phyloP scores from a whole-genome alignment of 2,329 filamentous ascomycete species.

The Aspergillus sp. region DNA sequence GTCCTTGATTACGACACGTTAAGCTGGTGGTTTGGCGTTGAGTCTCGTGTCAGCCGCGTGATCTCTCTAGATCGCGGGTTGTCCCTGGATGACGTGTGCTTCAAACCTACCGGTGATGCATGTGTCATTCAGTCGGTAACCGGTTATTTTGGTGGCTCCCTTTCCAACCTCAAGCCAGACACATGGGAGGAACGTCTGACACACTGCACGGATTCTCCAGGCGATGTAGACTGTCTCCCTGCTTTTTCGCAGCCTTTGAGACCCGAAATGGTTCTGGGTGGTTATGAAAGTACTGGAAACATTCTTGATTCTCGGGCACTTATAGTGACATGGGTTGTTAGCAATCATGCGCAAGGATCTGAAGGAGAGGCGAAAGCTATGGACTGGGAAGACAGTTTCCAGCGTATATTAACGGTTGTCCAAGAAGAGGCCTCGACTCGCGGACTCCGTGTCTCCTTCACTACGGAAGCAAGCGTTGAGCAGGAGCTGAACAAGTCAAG shows the following conservation, averaged over 20 bases:
- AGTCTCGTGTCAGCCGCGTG: slow-evolving; percentile 71
- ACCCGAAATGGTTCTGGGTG: slow-evolving; percentile 81
- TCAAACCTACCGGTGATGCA: slow-evolving; percentile 84
- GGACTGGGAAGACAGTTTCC: slow-evolving; percentile 84
- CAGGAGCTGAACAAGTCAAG: slow-evolving; percentile 97
- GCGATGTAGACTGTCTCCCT: slow-evolving; percentile 71
- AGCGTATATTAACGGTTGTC: slow-evolving; percentile 70
- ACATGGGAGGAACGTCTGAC: slow-evolving; percentile 72
- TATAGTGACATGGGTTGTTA: slow-evolving; percentile 92
- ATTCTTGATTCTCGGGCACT: slow-evolving; percentile 75
- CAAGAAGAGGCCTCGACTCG: slow-evolving; percentile 75
- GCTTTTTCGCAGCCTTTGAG: slow-evolving; percentile 87
- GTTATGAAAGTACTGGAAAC: slow-evolving; percentile 64
- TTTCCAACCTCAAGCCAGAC: slow-evolving; percentile 59
- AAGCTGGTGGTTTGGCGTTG: slow-evolving; percentile 90
- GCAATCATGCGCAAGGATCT: slow-evolving; percentile 76
- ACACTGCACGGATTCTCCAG: slow-evolving; percentile 75
- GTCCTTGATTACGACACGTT: slow-evolving; percentile 88
- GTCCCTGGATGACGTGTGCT: slow-evolving; percentile 81
- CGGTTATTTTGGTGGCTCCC: slow-evolving; percentile 76
- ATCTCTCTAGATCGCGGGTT: slow-evolving; percentile 68
- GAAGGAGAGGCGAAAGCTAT: slow-evolving; percentile 70
- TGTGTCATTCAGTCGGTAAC: slow-evolving; percentile 94
- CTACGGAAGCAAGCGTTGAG: slow-evolving; percentile 90
- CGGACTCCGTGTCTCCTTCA: slow-evolving; percentile 88